Evolutionary conservation across 2,329 filamentous ascomycete genomes (phyloP).

Genomic region (Paracorniculantispora psalliotae): DNA sequence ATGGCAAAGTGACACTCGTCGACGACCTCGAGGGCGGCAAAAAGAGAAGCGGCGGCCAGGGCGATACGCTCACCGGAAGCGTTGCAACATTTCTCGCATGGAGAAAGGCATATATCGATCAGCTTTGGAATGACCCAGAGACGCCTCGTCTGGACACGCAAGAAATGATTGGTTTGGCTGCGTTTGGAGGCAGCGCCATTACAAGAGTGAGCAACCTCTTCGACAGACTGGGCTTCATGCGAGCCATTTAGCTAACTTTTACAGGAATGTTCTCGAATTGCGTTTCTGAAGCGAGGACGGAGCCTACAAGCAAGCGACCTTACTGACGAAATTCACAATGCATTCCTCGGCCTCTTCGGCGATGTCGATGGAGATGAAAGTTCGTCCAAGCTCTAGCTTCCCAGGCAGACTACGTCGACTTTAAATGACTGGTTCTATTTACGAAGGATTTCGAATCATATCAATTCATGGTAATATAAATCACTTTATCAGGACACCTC

Average conservation of each 20-base stretch:
- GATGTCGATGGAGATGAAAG: constrained; percentile 49
- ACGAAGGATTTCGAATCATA: background rate
- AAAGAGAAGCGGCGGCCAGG: constrained; percentile 91
- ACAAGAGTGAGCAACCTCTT: constrained; percentile 59
- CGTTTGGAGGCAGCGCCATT: constrained; percentile 80
- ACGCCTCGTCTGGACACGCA: constrained; percentile 41
- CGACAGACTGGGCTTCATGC: background rate
- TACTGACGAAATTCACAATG: constrained; percentile 80
- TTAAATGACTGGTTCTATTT: background rate
- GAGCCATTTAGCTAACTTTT: constrained; percentile 1
- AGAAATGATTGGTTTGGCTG: constrained; percentile 69
- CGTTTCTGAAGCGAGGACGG: constrained; percentile 79
- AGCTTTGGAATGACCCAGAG: constrained; percentile 62
- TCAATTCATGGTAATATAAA: background rate
- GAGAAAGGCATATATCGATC: constrained; percentile 79
- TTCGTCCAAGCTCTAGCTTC: constrained; percentile 29
- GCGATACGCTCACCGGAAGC: constrained; percentile 87
- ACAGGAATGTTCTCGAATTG: constrained; percentile 75
- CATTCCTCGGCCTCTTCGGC: constrained; percentile 76
- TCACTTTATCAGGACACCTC: background rate
- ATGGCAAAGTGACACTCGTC: constrained; percentile 68
- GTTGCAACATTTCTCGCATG: constrained; percentile 86
- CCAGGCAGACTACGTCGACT: background rate
- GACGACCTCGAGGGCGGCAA: constrained; percentile 74
- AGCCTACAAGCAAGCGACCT: constrained; percentile 90